Evolutionary conservation across 2,329 filamentous ascomycete genomes (phyloP).

Genomic region (Aspergillus viridinutans): DNA sequence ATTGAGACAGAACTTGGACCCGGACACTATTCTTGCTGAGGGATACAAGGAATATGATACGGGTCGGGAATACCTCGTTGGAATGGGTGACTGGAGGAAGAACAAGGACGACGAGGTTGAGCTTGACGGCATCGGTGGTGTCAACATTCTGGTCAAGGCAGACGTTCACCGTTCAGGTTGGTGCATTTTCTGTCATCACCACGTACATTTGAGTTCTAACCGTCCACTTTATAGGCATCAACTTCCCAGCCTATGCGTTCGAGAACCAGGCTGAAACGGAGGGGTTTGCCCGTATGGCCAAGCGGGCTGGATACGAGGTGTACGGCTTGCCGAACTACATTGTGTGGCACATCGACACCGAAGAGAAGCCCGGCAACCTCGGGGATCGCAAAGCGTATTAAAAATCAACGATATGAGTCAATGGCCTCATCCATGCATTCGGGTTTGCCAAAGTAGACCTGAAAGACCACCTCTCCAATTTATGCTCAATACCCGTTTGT

Average conservation of each 20-base stretch:
- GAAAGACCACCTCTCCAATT: slow-evolving; percentile 1
- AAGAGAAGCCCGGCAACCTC: slow-evolving; percentile 82
- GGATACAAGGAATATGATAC: slow-evolving; percentile 94
- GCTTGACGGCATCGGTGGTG: slow-evolving; percentile 92
- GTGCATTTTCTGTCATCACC: slow-evolving; percentile 14
- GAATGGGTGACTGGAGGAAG: slow-evolving; percentile 85
- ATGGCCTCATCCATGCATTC: not conserved
- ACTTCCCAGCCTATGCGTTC: slow-evolving; percentile 94
- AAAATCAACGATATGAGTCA: slow-evolving; percentile 10
- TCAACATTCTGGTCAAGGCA: slow-evolving; percentile 96
- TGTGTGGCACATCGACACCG: slow-evolving; percentile 97
- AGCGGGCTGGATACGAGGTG: slow-evolving; percentile 88
- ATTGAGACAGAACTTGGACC: slow-evolving; percentile 67
- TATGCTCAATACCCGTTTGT: slow-evolving; percentile 9
- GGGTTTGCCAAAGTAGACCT: not conserved
- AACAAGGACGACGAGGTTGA: slow-evolving; percentile 90
- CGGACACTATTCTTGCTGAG: slow-evolving; percentile 82
- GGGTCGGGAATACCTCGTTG: slow-evolving; percentile 82
- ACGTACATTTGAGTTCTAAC: slow-evolving; percentile 16
- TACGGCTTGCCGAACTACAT: slow-evolving; percentile 94
- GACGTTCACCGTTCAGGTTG: slow-evolving; percentile 92
- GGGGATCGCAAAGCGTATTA: slow-evolving; percentile 38
- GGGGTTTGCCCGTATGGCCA: slow-evolving; percentile 98
- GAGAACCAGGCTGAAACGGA: slow-evolving; percentile 99
- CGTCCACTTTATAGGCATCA: slow-evolving; percentile 64